Percentiles rank a stretch among this genome's conserved stretches.
phyloP scores from a whole-genome alignment of 345 rosid genomes.

The Fremontodendron californicum region DNA sequence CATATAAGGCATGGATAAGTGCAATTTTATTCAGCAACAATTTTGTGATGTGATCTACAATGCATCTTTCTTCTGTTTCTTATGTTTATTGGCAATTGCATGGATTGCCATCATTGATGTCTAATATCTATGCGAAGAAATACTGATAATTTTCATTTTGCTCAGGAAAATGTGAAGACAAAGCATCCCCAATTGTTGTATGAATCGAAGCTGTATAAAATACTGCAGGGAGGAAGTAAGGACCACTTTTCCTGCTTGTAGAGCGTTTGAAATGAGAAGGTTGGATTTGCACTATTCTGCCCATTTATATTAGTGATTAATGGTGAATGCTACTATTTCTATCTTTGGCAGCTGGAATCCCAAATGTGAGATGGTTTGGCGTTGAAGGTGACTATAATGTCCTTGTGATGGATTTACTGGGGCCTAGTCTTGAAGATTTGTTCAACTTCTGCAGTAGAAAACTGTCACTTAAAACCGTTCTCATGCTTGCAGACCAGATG shows the following conservation, averaged over 20 bases:
- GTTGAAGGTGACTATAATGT: conserved; percentile 91
- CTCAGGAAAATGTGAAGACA: conserved; percentile 89
- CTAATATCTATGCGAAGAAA: not conserved
- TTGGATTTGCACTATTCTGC: not conserved
- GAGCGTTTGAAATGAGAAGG: not conserved
- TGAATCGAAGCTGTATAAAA: conserved; percentile 84
- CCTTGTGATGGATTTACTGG: conserved; percentile 93
- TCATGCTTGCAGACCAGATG: conserved; percentile 99
- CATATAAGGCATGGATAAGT: not conserved
- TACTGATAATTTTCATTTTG: conserved; percentile 9
- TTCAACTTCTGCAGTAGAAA: conserved; percentile 86
- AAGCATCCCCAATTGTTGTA: conserved; percentile 93
- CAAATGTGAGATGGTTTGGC: conserved; percentile 87
- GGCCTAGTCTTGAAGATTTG: conserved; percentile 95
- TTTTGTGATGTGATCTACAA: not conserved
- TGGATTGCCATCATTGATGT: not conserved
- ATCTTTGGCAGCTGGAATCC: conserved; percentile 77
- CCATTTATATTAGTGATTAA: not conserved
- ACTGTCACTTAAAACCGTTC: conserved; percentile 84
- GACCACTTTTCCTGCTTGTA: conserved; percentile 11
- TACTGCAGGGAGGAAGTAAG: conserved; percentile 96
- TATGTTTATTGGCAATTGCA: conserved; percentile 14
- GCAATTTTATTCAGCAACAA: not conserved
- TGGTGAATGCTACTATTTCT: not conserved
- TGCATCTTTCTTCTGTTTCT: not conserved